Conservation (phyloP, 768 basidiomycete genomes). For the Boletus sensibilis region DNA sequence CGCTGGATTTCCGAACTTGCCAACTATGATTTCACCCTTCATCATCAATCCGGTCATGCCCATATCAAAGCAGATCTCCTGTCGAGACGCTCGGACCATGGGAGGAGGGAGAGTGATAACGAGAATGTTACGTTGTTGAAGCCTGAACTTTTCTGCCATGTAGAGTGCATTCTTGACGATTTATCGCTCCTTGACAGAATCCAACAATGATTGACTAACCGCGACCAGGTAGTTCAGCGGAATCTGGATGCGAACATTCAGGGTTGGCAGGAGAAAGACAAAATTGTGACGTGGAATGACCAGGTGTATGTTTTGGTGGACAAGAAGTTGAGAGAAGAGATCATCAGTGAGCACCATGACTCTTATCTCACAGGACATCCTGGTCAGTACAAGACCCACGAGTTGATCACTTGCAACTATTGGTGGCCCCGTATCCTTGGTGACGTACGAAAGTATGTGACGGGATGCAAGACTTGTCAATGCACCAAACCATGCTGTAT, state of each 20-base stretch:
- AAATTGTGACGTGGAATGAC: neutral
- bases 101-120: slow-evolving; percentile 20
- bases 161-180: neutral
- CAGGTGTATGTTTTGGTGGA: slow-evolving; percentile 24
- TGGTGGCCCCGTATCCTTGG: slow-evolving; percentile 30
- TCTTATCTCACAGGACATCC: slow-evolving; percentile 27
- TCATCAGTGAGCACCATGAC: slow-evolving; percentile 27
- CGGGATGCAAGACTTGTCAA: slow-evolving; percentile 30
- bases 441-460: slow-evolving; percentile 23
- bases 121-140: slow-evolving; percentile 11
- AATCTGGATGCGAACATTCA: neutral
- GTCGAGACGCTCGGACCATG: slow-evolving; percentile 25
- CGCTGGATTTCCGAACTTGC: slow-evolving; percentile 40
- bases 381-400: slow-evolving; percentile 23
- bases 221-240: neutral
- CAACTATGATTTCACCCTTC: slow-evolving; percentile 30
- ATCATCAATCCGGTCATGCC: slow-evolving; percentile 30
- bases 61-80: slow-evolving; percentile 30
- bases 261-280: neutral
- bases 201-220: neutral
- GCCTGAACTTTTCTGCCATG: slow-evolving; percentile 5
- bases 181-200: neutral
- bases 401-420: slow-evolving; percentile 23
- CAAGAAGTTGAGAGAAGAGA: slow-evolving; percentile 8
- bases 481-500: slow-evolving; percentile 20